Evolutionary conservation across 169 alveolate species (phyloP), one percentile per base, ranked within the genome.

Genomic region (Miamiensis avidus): DNA sequence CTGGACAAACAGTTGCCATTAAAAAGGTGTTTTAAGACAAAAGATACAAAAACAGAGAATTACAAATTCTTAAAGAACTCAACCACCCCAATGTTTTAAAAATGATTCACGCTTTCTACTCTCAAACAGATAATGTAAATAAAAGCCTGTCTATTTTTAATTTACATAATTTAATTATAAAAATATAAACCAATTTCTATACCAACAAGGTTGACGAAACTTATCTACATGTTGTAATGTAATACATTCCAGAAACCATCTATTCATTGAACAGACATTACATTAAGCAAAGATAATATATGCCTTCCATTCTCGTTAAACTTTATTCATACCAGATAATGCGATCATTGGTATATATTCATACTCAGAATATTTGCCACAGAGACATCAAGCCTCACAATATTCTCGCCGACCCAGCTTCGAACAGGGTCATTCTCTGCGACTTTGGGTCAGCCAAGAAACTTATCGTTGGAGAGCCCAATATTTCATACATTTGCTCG

Each of bases 331-430:
- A 98, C 88, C 98, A 98, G 89, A 83, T 98, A 82, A 95, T 98
- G 87, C 91, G 99, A 88, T 98, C 99, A 25, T 92, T 98, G 75
- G 99, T 98, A 49, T 99, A 98, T 89, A 94, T 99, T 32, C 99
- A 98, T 82, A 91, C 99, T 6, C 89, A 95, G 75, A 98, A 98
- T 16, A 96, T 99, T 72, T 98, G 99, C 89, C 99, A 99, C 91
- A 94, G 99, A 83, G 99, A 99, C 88, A 97, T 99, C 83, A 99
- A 99, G 87, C 99, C 99, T n/a, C 99, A 99, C 90, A 99, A 99
- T 92, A 91, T 99, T 64, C 95, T 98, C 33, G 99, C 98, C 26
- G 98, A 98, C 87, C 96, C 99, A 6, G 81, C 94, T 65, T 97
- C 98, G 31, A 98, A 99, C 84, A 96, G 93, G 28, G 92, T 98